Evolutionary conservation across 2,329 filamentous ascomycete species (phyloP).

Genomic region (Pseudogymnoascus sp.): DNA sequence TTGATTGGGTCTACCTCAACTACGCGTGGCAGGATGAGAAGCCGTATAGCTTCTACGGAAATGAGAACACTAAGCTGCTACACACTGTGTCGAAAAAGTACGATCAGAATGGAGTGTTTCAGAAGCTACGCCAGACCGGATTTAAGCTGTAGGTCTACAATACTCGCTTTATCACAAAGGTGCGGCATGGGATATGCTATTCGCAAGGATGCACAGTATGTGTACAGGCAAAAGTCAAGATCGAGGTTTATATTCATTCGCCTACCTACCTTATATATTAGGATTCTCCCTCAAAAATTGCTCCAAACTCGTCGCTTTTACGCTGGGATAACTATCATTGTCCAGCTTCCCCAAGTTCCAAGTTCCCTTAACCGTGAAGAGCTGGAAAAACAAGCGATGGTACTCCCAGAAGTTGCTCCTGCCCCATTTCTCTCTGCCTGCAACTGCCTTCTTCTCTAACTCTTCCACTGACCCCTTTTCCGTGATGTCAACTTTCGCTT

Average conservation of each 20-base stretch:
- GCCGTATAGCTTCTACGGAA: slow-evolving; percentile 36
- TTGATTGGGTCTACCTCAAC: slow-evolving; percentile 38
- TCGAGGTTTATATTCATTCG: not conserved
- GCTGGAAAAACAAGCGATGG: slow-evolving; percentile 1
- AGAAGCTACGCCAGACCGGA: slow-evolving; percentile 24
- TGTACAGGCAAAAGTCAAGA: not conserved
- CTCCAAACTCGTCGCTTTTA: not conserved
- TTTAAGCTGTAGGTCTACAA: slow-evolving; percentile 27
- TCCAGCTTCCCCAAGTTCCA: slow-evolving; percentile 7
- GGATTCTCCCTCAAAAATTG: not conserved
- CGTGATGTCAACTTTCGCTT: not conserved
- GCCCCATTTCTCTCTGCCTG: not conserved
- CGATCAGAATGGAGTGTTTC: slow-evolving; percentile 34
- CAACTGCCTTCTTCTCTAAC: not conserved
- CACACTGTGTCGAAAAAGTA: slow-evolving; percentile 30
- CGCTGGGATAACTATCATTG: not conserved
- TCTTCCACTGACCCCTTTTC: not conserved
- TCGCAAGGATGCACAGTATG: not conserved
- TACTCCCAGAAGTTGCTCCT: slow-evolving; percentile 6
- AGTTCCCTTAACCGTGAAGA: slow-evolving; percentile 8
- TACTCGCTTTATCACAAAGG: not conserved
- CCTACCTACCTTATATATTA: not conserved
- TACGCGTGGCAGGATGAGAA: slow-evolving; percentile 38
- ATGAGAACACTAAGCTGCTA: slow-evolving; percentile 31
- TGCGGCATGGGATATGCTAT: not conserved